A percentile compares a stretch with the other conserved stretches of the same genome.
Evolutionary conservation across 768 basidiomycete genomes (phyloP).

Genomic region (Russula vinacea): DNA sequence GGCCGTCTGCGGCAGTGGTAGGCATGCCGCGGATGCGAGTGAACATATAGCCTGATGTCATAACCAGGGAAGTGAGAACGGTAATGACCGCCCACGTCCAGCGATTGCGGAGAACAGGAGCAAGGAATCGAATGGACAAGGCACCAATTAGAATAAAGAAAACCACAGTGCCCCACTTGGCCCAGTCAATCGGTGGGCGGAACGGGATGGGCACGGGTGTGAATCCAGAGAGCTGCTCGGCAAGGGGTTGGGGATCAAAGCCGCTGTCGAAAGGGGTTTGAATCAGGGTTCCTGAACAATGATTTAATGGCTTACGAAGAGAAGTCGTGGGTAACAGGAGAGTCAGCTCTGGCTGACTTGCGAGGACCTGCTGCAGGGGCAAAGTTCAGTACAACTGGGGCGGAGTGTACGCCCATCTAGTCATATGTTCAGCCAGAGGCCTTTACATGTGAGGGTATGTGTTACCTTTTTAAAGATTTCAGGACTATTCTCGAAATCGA

Average conservation of each 20-base stretch:
- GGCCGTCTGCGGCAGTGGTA: conserved; percentile 57
- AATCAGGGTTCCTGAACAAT: no score
- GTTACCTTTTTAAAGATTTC: conserved; percentile 76
- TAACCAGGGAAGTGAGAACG: conserved; percentile 63
- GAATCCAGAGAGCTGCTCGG: conserved; percentile 66
- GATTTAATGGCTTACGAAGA: conserved; percentile 49
- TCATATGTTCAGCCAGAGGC: not conserved
- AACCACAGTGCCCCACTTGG: conserved; percentile 48
- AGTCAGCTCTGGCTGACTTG: conserved; percentile 49
- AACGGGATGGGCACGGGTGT: conserved; percentile 83
- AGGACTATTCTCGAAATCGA: conserved; percentile 81
- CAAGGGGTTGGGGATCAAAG: conserved; percentile 74
- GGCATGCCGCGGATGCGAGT: conserved; percentile 83
- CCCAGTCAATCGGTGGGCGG: conserved; percentile 72
- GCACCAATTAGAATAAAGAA: conserved; percentile 47
- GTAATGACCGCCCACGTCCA: conserved; percentile 75
- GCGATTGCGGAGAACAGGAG: conserved; percentile 62
- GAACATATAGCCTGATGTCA: conserved; percentile 97
- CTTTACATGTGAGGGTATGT: not conserved
- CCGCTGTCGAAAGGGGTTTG: conserved; percentile 51
- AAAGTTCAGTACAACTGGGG: conserved; percentile 79
- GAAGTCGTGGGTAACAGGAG: conserved; percentile 74
- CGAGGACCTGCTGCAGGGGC: conserved; percentile 70
- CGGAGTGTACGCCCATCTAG: conserved; percentile 78
- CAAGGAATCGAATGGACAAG: conserved; percentile 56